Percentiles rank a stretch among this genome's conserved stretches.
Evolutionary conservation across 371 early-diverging fungal species (phyloP).

Genomic region (Sporodiniella umbellata): DNA sequence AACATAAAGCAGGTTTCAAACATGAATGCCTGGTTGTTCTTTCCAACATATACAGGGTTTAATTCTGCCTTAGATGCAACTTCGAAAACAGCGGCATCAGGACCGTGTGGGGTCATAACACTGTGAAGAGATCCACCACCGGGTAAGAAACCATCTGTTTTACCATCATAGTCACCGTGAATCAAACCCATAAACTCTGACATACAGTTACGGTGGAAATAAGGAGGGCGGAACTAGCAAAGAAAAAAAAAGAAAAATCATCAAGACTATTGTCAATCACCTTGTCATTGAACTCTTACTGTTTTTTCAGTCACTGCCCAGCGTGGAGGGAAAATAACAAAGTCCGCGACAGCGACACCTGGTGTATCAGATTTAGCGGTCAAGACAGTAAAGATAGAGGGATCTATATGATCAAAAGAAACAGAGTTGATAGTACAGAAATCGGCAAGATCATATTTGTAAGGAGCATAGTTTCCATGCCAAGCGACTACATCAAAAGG

Average conservation of each 20-base stretch:
- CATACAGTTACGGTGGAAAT: slow-evolving; percentile 94
- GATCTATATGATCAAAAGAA: slow-evolving; percentile 93
- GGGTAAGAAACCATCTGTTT: slow-evolving; percentile 85
- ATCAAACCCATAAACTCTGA: slow-evolving; percentile 97
- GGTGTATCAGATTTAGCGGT: slow-evolving; percentile 88
- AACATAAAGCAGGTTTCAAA: slow-evolving; percentile 88
- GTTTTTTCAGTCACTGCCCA: slow-evolving; percentile 92
- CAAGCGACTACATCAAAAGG: slow-evolving; percentile 97
- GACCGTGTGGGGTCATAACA: slow-evolving; percentile 91
- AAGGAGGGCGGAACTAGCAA: slow-evolving; percentile 86
- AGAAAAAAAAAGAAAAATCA: too few relatives aligned
- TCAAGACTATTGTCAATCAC: neutral
- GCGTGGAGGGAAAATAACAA: slow-evolving; percentile 97
- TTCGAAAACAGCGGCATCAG: slow-evolving; percentile 83
- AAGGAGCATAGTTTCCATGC: slow-evolving; percentile 98
- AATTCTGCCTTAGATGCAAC: slow-evolving; percentile 72
- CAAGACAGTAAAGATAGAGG: slow-evolving; percentile 93
- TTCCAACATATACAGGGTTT: slow-evolving; percentile 76
- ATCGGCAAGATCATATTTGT: slow-evolving; percentile 86
- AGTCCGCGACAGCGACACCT: slow-evolving; percentile 91
- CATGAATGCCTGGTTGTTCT: slow-evolving; percentile 92
- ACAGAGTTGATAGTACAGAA: slow-evolving; percentile 90
- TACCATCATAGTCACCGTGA: slow-evolving; percentile 90
- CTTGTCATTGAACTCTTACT: too few relatives aligned
- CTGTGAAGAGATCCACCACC: slow-evolving; percentile 91